phyloP scores from a whole-genome alignment of 2,329 filamentous ascomycete species.

The Pleoardoris graminearum region DNA sequence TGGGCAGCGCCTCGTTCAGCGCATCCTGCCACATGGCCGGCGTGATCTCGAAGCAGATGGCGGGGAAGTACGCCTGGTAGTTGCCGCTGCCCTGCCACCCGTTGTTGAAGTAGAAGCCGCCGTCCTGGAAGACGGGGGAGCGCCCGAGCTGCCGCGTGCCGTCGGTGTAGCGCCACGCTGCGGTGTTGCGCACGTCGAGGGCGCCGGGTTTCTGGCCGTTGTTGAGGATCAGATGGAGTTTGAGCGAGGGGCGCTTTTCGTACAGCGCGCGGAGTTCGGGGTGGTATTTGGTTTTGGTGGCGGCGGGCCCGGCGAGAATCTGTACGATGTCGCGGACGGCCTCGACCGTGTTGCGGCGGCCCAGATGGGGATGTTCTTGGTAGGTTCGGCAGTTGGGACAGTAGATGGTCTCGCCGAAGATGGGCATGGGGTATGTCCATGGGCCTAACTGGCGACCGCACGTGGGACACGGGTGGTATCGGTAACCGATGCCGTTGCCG shows the following conservation, averaged over 20 bases:
- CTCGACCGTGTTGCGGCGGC: neutral
- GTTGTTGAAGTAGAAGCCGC: conserved; percentile 11
- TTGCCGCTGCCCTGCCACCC: conserved; percentile 6
- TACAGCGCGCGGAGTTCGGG: neutral
- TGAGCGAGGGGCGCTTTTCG: neutral
- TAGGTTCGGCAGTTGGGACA: conserved; percentile 5
- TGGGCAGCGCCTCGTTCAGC: conserved; percentile 1
- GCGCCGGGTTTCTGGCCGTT: conserved; percentile 4
- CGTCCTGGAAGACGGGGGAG: conserved; percentile 6
- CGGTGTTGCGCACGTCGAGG: neutral
- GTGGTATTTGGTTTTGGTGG: too few relatives aligned
- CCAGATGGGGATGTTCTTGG: neutral
- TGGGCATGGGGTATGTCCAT: neutral
- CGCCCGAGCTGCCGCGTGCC: neutral
- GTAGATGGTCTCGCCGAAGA: neutral
- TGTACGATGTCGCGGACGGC: neutral
- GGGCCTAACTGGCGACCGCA: conserved; percentile 2
- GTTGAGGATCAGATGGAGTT: neutral
- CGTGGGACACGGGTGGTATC: neutral
- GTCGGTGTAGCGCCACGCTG: conserved; percentile 1
- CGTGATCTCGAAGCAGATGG: conserved; percentile 11
- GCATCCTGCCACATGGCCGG: neutral
- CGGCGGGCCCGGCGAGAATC: neutral
- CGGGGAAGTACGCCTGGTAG: conserved; percentile 17
- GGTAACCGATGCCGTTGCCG: neutral